Percentiles rank a stretch among this genome's conserved stretches.
phyloP scores from a whole-genome alignment of 2,329 filamentous ascomycete species.

The Epichloe sp. region DNA sequence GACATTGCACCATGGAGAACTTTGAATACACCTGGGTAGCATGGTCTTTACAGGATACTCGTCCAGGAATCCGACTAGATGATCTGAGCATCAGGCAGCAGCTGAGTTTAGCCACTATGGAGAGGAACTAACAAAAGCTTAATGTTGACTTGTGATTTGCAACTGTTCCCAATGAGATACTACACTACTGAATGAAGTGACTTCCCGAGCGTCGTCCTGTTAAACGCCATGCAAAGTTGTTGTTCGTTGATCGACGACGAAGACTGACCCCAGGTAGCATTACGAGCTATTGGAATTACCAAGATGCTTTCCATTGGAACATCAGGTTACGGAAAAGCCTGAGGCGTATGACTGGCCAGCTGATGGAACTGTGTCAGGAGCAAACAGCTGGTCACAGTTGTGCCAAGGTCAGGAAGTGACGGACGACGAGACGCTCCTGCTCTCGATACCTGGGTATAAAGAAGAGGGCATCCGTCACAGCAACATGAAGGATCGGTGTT shows the following conservation, averaged over 20 bases:
- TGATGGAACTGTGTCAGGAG: neutral
- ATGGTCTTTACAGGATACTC: too few species aligned
- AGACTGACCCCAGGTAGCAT: neutral
- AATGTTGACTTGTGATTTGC: neutral
- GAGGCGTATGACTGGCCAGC: neutral
- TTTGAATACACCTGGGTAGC: too few species aligned
- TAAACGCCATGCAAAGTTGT: neutral
- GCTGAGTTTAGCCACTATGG: too few species aligned
- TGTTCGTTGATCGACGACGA: neutral
- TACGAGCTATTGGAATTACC: neutral
- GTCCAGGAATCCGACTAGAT: too few species aligned
- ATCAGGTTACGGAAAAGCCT: neutral
- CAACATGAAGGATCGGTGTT: neutral
- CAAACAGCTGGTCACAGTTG: neutral
- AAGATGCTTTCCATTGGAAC: neutral
- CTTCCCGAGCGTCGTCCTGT: neutral
- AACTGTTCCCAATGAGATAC: neutral
- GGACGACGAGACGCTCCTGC: neutral
- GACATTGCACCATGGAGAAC: too few species aligned
- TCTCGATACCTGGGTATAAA: neutral
- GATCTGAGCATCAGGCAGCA: too few species aligned
- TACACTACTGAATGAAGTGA: neutral
- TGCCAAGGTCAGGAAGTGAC: neutral
- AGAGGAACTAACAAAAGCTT: neutral
- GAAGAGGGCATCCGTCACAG: neutral